phyloP scores from a whole-genome alignment of 2,329 filamentous ascomycete species.

The Colletotrichum paranaense region DNA sequence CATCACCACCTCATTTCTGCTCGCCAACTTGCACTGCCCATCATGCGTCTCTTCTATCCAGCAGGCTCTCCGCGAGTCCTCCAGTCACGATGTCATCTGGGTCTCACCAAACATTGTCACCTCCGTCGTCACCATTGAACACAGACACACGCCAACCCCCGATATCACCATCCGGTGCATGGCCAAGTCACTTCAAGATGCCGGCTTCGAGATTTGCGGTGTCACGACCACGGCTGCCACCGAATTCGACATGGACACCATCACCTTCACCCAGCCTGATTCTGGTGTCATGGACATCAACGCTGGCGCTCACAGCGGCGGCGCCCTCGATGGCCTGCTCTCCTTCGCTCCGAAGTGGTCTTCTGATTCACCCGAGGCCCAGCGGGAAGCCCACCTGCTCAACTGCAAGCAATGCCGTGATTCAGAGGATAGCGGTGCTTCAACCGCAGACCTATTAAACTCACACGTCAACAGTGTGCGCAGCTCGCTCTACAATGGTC shows the following conservation, averaged over 20 bases:
- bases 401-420: slow-evolving; percentile 56
- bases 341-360: slow-evolving; percentile 19
- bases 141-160: slow-evolving; percentile 53
- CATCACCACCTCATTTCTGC: slow-evolving; percentile 70
- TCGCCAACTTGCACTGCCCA: slow-evolving; percentile 82
- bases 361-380: slow-evolving; percentile 31
- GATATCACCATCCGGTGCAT: slow-evolving; percentile 57
- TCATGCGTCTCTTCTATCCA: slow-evolving; percentile 78
- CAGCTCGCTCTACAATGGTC: slow-evolving; percentile 3
- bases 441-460: background rate
- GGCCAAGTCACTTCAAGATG: slow-evolving; percentile 61
- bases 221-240: slow-evolving; percentile 52
- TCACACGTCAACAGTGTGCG: slow-evolving; percentile 1
- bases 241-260: slow-evolving; percentile 39
- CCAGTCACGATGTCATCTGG: slow-evolving; percentile 60
- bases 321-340: slow-evolving; percentile 38
- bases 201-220: slow-evolving; percentile 69
- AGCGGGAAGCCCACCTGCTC: slow-evolving; percentile 48
- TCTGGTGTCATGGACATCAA: slow-evolving; percentile 36
- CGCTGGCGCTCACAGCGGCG: slow-evolving; percentile 28
- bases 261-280: slow-evolving; percentile 39
- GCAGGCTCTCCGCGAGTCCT: slow-evolving; percentile 62
- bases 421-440: slow-evolving; percentile 30
- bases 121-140: slow-evolving; percentile 73
- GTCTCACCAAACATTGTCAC: slow-evolving; percentile 79